Evolutionary conservation across 2,329 filamentous ascomycete species (phyloP).

Genomic region (Penicillium digitatum): DNA sequence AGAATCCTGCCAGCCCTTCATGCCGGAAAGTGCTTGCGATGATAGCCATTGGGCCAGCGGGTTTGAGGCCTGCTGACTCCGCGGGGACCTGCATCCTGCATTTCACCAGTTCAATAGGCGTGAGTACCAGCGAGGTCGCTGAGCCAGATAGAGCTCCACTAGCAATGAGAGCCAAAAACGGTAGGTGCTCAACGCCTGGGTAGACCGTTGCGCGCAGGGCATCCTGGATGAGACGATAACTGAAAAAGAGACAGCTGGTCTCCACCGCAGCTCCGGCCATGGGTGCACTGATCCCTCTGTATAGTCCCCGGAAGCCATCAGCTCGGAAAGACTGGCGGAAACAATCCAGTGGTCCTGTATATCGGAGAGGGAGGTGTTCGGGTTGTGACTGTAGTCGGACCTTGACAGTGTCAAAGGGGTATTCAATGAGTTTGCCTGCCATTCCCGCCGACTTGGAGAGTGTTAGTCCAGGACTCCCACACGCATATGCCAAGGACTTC

Average conservation of each 20-base stretch:
- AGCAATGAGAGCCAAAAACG: slow-evolving; percentile 68
- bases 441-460: slow-evolving; percentile 64
- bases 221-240: slow-evolving; percentile 66
- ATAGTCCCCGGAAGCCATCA: slow-evolving; percentile 77
- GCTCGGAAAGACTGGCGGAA: slow-evolving; percentile 78
- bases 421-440: slow-evolving; percentile 93
- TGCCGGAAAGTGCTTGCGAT: slow-evolving; percentile 76
- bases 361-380: slow-evolving; percentile 73
- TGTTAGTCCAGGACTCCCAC: neutral
- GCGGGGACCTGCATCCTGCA: slow-evolving; percentile 89
- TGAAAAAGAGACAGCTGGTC: slow-evolving; percentile 88
- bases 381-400: slow-evolving; percentile 96
- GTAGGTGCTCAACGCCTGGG: slow-evolving; percentile 54
- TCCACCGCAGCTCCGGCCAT: slow-evolving; percentile 87
- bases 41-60: slow-evolving; percentile 64
- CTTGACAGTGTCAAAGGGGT: slow-evolving; percentile 98
- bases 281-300: slow-evolving; percentile 88
- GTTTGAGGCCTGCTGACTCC: slow-evolving; percentile 36
- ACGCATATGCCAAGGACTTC: slow-evolving; percentile 12
- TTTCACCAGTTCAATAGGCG: slow-evolving; percentile 94
- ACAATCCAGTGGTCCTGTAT: slow-evolving; percentile 85
- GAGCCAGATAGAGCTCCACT: slow-evolving; percentile 84
- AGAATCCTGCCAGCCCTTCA: slow-evolving; percentile 81
- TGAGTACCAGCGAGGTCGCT: slow-evolving; percentile 85
- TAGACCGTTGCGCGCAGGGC: slow-evolving; percentile 63